Evolutionary conservation across 805 yeast genomes (phyloP), one percentile per base, ranked within the genome.

Genomic region (Yamadazyma akitaensis): DNA sequence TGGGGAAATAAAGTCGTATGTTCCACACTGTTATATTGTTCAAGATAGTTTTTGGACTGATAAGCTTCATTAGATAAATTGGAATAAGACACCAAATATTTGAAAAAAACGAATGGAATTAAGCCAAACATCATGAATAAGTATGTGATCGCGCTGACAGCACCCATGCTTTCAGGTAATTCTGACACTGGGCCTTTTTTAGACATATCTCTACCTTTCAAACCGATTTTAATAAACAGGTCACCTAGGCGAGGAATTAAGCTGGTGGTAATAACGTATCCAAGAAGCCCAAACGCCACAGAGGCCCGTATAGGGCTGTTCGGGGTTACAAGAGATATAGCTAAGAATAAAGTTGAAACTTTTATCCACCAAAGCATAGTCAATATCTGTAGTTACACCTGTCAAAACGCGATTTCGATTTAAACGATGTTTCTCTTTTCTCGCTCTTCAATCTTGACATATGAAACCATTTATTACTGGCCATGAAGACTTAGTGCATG

Each of bases 151-250:
- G 96, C 94, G 5, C 89, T 79, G 0, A 92, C 85, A 2, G 89
- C 84, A n/a, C 99, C 99, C 73, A 92, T 82, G 0, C 95, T 80
- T 67, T 94, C 99, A 1, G 99, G 94, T 9, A 89, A 75, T 33
- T 61, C 64, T 2, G 82, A 72, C 9, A 35, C 44, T 0, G 96
- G 95, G 36, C 65, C 72, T n/a, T 80, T 80, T 62, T 94, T 94
- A 37, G 90, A 83, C 59, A 90, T 56, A 62, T 94, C 99, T 51
- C 76, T 80, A 9, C 99, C 99, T 51, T 68, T 77, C n/a, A 94
- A 74, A 0, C 99, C 99, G 37, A 85, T 80, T 44, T 77, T 76
- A 18, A 86, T 75, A 64, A 91, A 91, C 36, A 81, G 72, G 0
- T 77, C 73, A 1, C 83, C 75, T n/a, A 85, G 73, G 32, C 72